phyloP scores from a whole-genome alignment of 768 basidiomycete species.

The Xerocomellus amylosporus region DNA sequence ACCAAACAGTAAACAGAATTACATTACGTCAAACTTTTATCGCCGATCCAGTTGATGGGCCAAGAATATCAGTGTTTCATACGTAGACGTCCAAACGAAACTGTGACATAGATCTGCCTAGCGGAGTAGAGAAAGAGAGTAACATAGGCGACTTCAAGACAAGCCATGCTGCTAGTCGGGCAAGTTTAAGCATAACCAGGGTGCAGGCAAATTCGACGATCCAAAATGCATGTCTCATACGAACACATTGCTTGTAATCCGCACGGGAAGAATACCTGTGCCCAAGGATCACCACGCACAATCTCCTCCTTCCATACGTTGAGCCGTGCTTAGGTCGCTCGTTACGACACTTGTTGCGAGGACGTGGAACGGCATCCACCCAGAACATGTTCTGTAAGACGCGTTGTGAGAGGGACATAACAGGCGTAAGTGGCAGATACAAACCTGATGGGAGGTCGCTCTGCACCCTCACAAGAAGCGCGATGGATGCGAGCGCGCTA shows the following conservation, averaged over 20 bases:
- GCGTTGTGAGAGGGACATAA: slow-evolving; percentile 11
- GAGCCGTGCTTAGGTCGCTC: slow-evolving; percentile 70
- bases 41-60: background rate
- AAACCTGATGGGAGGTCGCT: slow-evolving; percentile 55
- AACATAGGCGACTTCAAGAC: background rate
- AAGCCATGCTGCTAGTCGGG: background rate
- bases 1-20: background rate
- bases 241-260: slow-evolving; percentile 8
- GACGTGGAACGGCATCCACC: slow-evolving; percentile 60
- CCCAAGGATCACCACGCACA: slow-evolving; percentile 19
- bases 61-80: background rate
- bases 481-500: slow-evolving; percentile 66
- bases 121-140: background rate
- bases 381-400: slow-evolving; percentile 27
- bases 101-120: background rate
- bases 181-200: background rate
- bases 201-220: slow-evolving; percentile 2
- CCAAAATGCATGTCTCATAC: slow-evolving; percentile 14
- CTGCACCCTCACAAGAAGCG: slow-evolving; percentile 66
- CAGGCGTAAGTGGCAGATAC: slow-evolving; percentile 2
- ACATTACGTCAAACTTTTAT: background rate
- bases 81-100: background rate
- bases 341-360: slow-evolving; percentile 72
- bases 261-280: slow-evolving; percentile 8
- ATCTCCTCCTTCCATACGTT: slow-evolving; percentile 55